These are phyloP conservation scores for Euphrasia confusa DNA, from an alignment of 257 asterid species.

Conservation along the genomic window DNA sequence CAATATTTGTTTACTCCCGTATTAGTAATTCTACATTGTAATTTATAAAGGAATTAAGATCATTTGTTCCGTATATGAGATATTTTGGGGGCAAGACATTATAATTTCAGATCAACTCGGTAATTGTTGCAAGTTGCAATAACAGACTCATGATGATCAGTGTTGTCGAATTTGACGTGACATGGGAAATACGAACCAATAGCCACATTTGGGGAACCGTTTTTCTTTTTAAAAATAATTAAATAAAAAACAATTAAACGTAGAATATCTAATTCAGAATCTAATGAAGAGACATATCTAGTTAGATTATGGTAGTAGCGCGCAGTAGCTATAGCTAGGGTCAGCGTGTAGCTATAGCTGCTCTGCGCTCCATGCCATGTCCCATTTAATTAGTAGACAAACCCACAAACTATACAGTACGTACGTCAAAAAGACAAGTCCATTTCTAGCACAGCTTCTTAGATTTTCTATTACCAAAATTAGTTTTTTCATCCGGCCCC, in stretches of 20 bases:
- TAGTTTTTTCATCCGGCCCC: too few species aligned
- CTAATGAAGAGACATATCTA: constrained; percentile 16
- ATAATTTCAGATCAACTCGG: too few species aligned
- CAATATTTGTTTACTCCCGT: too few species aligned
- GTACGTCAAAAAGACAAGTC: constrained; percentile 25
- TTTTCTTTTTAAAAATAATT: not conserved
- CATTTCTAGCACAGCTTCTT: constrained; percentile 21
- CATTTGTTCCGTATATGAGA: too few species aligned
- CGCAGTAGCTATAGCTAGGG: not conserved
- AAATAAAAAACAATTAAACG: not conserved
- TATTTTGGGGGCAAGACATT: too few species aligned
- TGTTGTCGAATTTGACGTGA: too few species aligned
- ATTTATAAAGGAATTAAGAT: too few species aligned
- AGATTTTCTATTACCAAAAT: not conserved
- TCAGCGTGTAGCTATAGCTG: constrained; percentile 7
- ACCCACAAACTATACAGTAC: not conserved
- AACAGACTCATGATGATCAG: too few species aligned
- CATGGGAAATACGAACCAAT: too few species aligned
- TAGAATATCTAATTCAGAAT: constrained; percentile 26
- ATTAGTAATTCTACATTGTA: too few species aligned
- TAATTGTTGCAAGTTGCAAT: too few species aligned
- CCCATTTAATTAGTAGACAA: constrained; percentile 21
- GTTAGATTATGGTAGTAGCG: not conserved
- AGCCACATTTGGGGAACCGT: not conserved
- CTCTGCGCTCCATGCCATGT: constrained; percentile 6